Conservation (phyloP, 2,329 filamentous ascomycete genomes). For the Aspergillus udagawae region DNA sequence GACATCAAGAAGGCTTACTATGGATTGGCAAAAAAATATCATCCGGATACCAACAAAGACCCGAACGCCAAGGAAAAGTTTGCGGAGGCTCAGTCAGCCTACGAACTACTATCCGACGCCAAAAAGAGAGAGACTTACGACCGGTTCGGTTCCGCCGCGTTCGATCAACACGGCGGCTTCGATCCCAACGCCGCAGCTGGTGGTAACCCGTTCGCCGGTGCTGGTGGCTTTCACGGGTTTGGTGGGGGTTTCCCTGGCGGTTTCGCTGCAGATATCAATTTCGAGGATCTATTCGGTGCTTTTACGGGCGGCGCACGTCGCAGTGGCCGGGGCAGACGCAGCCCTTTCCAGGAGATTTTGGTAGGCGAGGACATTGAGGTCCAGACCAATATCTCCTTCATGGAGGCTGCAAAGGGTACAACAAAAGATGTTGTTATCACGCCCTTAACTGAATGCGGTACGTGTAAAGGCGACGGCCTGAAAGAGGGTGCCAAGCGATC, state of each 20-base stretch:
- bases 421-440: slow-evolving; percentile 84
- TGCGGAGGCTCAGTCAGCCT: slow-evolving; percentile 84
- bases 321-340: slow-evolving; percentile 52
- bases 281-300: slow-evolving; percentile 90
- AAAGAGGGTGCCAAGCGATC: slow-evolving; percentile 73
- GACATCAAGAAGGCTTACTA: slow-evolving; percentile 99
- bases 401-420: slow-evolving; percentile 90
- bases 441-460: slow-evolving; percentile 74
- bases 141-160: slow-evolving; percentile 78
- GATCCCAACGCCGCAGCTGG: slow-evolving; percentile 62
- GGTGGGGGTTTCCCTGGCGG: slow-evolving; percentile 54
- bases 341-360: slow-evolving; percentile 74
- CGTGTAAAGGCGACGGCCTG: slow-evolving; percentile 77
- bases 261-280: slow-evolving; percentile 82
- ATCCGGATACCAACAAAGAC: slow-evolving; percentile 98
- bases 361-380: slow-evolving; percentile 97
- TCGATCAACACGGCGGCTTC: slow-evolving; percentile 67
- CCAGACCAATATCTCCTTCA: slow-evolving; percentile 86
- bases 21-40: slow-evolving; percentile 92
- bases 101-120: slow-evolving; percentile 87
- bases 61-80: slow-evolving; percentile 91
- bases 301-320: slow-evolving; percentile 63
- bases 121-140: slow-evolving; percentile 93
- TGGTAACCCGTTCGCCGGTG: slow-evolving; percentile 53
- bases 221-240: slow-evolving; percentile 57